Conservation (phyloP, 2,329 filamentous ascomycete genomes). For the Fusarium verticillioides region DNA sequence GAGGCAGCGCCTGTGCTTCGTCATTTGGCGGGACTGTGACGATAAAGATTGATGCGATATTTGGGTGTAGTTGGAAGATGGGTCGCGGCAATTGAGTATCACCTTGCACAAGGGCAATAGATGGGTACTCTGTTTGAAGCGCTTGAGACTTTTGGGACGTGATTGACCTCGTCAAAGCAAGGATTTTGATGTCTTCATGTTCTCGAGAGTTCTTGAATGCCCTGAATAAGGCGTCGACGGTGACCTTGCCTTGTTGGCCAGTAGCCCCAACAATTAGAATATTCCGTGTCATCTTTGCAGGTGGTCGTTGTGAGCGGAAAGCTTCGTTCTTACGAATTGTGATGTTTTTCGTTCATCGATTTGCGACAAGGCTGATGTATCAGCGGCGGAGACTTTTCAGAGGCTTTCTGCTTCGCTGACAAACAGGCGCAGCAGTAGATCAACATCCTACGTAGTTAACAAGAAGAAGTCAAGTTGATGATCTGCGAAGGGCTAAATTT, state of each 20-base stretch:
- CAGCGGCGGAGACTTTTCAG: background rate
- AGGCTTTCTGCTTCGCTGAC: background rate
- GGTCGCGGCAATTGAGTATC: constrained; percentile 2
- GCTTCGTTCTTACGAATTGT: rapidly evolving
- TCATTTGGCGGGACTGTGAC: constrained; percentile 45
- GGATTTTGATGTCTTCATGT: background rate
- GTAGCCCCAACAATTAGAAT: constrained; percentile 28
- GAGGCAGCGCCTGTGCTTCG: constrained; percentile 37
- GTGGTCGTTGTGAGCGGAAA: background rate
- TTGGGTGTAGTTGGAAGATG: constrained; percentile 37
- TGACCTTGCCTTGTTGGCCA: constrained; percentile 34
- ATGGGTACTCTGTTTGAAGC: background rate
- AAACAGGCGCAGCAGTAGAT: background rate
- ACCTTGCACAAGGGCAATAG: constrained; percentile 22
- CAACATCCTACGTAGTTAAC: background rate
- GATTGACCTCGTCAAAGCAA: constrained; percentile 18
- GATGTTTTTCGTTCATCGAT: background rate
- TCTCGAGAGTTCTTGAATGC: rapidly evolving
- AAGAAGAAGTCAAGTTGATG: background rate
- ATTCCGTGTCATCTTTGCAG: constrained; percentile 16
- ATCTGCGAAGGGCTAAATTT: background rate
- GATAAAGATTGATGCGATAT: constrained; percentile 40
- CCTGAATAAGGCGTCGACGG: constrained; percentile 16
- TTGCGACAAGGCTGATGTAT: background rate
- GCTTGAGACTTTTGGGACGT: background rate